Percentiles rank a stretch among this genome's conserved stretches.
These are phyloP conservation scores for Stropharia rugosoannulata DNA, from an alignment of 768 basidiomycete genomes.

Conservation along the genomic window DNA sequence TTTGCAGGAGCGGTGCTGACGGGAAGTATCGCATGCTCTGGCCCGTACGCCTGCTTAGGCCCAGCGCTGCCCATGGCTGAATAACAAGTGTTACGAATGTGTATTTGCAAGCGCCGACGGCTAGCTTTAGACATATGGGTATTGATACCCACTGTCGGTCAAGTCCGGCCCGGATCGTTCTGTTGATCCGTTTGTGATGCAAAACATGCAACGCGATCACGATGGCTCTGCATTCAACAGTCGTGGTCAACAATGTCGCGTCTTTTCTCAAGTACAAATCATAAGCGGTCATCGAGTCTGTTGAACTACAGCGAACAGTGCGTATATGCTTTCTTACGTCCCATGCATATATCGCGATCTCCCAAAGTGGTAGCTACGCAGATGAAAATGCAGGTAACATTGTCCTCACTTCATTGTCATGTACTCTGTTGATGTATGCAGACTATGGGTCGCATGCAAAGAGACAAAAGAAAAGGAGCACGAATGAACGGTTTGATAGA, in stretches of 20 bases:
- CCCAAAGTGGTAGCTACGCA: background rate
- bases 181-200: background rate
- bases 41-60: background rate
- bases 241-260: too few relatives aligned
- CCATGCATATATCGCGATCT: background rate
- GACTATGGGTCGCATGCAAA: constrained; percentile 30
- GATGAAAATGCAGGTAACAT: background rate
- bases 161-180: background rate
- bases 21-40: constrained; percentile 3
- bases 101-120: too few relatives aligned
- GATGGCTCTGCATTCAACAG: too few relatives aligned
- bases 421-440: background rate
- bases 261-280: too few relatives aligned
- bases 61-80: constrained; percentile 2
- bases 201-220: too few relatives aligned
- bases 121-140: too few relatives aligned
- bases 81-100: background rate
- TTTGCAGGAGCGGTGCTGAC: background rate
- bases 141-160: too few relatives aligned
- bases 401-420: background rate
- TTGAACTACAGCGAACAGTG: background rate
- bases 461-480: constrained; percentile 36
- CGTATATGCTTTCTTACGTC: background rate
- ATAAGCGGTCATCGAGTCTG: background rate
- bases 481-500: constrained; percentile 60